Conservation (phyloP, 495 filamentous ascomycete species). For the Lasiosphaeris hirsuta region DNA sequence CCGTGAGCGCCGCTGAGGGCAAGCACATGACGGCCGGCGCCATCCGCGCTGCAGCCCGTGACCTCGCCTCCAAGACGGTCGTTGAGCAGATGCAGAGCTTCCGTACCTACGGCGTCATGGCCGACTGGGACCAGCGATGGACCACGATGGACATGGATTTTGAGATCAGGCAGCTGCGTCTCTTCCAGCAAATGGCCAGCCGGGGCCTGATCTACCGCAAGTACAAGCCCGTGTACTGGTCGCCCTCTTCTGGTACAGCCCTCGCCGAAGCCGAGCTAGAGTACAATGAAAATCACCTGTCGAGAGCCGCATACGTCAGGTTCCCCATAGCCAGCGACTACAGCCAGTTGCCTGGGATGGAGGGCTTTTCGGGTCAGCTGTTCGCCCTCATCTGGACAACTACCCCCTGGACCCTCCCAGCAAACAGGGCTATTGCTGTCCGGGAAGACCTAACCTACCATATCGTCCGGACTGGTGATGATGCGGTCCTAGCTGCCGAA, state of each 20-base stretch:
- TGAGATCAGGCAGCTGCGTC: constrained; percentile 77
- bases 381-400: constrained; percentile 93
- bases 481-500: constrained; percentile 56
- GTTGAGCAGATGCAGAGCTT: constrained; percentile 81
- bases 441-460: constrained; percentile 68
- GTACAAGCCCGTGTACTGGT: constrained; percentile 96
- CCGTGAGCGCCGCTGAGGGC: constrained; percentile 57
- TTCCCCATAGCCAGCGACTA: constrained; percentile 66
- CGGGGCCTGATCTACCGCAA: constrained; percentile 82
- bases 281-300: constrained; percentile 82
- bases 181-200: constrained; percentile 83
- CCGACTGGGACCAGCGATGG: constrained; percentile 88
- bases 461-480: constrained; percentile 57
- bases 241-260: constrained; percentile 82
- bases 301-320: constrained; percentile 74
- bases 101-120: constrained; percentile 82
- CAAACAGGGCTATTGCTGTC: constrained; percentile 85
- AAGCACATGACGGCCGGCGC: constrained; percentile 34
- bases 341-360: constrained; percentile 31
- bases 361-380: constrained; percentile 39
- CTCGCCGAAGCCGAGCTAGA: constrained; percentile 95
- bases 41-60: constrained; percentile 68
- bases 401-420: constrained; percentile 94
- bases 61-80: constrained; percentile 71
- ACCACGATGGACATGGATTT: constrained; percentile 87